phyloP scores from a whole-genome alignment of 352 stramenopile species.

The Pythium myriotylum region DNA sequence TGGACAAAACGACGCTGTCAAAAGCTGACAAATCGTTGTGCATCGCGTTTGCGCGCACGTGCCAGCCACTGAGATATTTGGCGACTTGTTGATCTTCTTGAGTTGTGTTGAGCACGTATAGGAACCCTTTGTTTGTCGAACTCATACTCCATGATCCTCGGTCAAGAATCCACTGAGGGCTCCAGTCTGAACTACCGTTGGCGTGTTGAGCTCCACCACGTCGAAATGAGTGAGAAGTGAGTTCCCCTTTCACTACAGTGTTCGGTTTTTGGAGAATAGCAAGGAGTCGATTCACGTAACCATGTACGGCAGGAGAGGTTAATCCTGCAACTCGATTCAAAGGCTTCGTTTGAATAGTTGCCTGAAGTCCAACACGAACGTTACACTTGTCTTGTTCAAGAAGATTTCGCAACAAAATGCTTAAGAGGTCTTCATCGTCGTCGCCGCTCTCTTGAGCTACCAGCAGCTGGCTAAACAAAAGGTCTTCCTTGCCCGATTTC shows the following conservation, averaged over 20 bases:
- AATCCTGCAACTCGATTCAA: not conserved
- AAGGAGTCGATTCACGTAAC: slow-evolving; percentile 19
- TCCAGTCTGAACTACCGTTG: slow-evolving; percentile 6
- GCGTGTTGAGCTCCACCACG: slow-evolving; percentile 20
- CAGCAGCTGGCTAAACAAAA: not conserved
- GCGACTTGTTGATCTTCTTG: slow-evolving; percentile 15
- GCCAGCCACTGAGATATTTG: slow-evolving; percentile 8
- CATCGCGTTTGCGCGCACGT: not conserved
- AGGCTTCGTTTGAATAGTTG: not conserved
- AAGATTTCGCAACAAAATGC: not conserved
- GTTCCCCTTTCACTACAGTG: not conserved
- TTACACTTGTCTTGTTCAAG: not conserved
- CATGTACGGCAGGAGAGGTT: slow-evolving; percentile 9
- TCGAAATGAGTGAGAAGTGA: slow-evolving; percentile 24
- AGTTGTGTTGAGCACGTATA: slow-evolving; percentile 26
- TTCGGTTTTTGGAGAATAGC: not conserved
- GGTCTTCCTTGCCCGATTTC: not conserved
- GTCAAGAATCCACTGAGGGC: slow-evolving; percentile 29
- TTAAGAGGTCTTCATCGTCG: not conserved
- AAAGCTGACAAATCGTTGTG: not conserved
- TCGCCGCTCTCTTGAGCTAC: not conserved
- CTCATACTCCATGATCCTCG: slow-evolving; percentile 21
- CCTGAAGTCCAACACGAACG: not conserved
- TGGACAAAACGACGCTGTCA: not conserved
- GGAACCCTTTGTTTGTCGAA: slow-evolving; percentile 16